Evolutionary conservation across 2,329 filamentous ascomycete genomes (phyloP).

Genomic region (Parastagonospora nodorum): DNA sequence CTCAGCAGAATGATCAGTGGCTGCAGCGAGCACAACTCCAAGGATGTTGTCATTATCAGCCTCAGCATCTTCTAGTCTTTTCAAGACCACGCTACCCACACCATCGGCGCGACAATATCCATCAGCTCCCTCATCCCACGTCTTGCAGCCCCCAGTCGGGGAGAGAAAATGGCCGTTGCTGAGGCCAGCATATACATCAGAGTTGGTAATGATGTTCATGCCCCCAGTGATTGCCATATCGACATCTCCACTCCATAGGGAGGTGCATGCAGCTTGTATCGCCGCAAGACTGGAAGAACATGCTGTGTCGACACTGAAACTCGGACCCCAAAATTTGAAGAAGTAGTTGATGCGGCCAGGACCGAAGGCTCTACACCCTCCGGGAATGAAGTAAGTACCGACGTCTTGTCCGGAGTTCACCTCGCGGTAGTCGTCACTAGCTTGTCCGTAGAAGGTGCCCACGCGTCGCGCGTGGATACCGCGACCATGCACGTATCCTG

Average conservation of each 20-base stretch:
- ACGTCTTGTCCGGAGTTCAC: conserved; percentile 74
- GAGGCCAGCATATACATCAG: conserved; percentile 77
- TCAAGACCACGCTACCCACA: conserved; percentile 74
- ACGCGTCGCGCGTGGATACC: too few relatives aligned
- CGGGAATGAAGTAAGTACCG: conserved; percentile 70
- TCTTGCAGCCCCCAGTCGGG: conserved; percentile 76
- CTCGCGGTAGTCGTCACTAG: conserved; percentile 77
- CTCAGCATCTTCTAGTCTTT: conserved; percentile 77
- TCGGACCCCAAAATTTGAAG: conserved; percentile 76
- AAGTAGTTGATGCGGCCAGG: conserved; percentile 74
- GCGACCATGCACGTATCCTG: conserved; percentile 76
- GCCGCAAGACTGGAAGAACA: conserved; percentile 76
- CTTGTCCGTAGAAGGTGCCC: conserved; percentile 76
- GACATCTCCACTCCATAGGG: conserved; percentile 75
- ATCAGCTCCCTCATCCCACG: conserved; percentile 79
- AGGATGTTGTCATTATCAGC: conserved; percentile 73
- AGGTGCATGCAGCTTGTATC: conserved; percentile 73
- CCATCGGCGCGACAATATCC: conserved; percentile 82
- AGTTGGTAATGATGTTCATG: conserved; percentile 77
- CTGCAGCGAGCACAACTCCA: conserved; percentile 74
- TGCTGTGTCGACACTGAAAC: conserved; percentile 75
- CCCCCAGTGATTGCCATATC: conserved; percentile 83
- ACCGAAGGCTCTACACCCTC: conserved; percentile 64
- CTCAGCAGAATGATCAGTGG: conserved; percentile 82
- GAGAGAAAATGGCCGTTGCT: conserved; percentile 79